phyloP scores from a whole-genome alignment of 352 stramenopile genomes.

The Elongisporangium anandrum region DNA sequence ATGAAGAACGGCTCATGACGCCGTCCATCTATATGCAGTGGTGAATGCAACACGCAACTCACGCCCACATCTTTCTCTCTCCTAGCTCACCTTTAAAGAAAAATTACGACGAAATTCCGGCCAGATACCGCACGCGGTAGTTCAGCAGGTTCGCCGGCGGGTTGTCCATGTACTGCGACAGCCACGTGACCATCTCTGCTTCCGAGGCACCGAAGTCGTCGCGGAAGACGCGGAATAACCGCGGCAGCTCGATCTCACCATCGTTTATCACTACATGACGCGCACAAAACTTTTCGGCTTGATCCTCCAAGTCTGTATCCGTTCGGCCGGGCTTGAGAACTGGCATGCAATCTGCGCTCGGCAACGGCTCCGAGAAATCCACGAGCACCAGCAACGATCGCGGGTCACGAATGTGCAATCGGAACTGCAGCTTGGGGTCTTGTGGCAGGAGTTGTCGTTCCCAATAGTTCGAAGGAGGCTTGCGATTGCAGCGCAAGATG shows the following conservation, averaged over 20 bases:
- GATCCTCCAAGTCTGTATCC: conserved; percentile 82
- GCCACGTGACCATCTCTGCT: conserved; percentile 81
- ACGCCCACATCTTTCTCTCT: background rate
- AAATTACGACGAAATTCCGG: conserved; percentile 66
- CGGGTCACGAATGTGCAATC: conserved; percentile 83
- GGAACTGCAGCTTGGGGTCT: conserved; percentile 78
- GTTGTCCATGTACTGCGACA: conserved; percentile 82
- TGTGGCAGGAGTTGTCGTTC: conserved; percentile 78
- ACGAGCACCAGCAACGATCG: conserved; percentile 79
- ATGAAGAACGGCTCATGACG: background rate
- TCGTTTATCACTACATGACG: conserved; percentile 61
- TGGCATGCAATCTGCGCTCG: conserved; percentile 51
- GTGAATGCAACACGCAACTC: background rate
- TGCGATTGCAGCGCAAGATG: conserved; percentile 85
- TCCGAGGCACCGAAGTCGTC: conserved; percentile 86
- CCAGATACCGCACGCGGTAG: conserved; percentile 71
- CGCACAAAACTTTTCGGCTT: conserved; percentile 75
- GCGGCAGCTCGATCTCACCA: conserved; percentile 62
- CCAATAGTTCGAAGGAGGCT: conserved; percentile 85
- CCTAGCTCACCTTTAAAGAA: conserved; percentile 43
- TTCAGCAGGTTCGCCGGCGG: conserved; percentile 64
- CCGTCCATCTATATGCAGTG: background rate
- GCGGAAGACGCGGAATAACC: conserved; percentile 77
- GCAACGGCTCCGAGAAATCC: conserved; percentile 63
- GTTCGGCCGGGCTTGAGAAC: conserved; percentile 79